Percentiles rank a stretch among this genome's conserved stretches.
phyloP scores from a whole-genome alignment of 306 rosid species.

The Aeschynomene evenia region DNA sequence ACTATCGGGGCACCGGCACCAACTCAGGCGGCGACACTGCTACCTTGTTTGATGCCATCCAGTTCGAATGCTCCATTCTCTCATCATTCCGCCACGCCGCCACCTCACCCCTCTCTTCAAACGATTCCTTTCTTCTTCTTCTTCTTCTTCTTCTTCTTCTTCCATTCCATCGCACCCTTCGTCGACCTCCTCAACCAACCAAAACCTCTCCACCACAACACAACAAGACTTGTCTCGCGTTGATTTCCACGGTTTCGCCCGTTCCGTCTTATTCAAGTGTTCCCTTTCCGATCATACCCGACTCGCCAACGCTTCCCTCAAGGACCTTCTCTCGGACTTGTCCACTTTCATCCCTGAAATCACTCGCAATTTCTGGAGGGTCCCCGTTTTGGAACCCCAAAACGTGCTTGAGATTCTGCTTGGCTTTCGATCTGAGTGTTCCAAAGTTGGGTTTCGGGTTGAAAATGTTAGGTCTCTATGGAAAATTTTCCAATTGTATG shows the following conservation, averaged over 20 bases:
- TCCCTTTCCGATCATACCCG: conserved; percentile 25
- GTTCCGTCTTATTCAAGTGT: conserved; percentile 43
- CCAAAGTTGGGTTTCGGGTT: conserved; percentile 31
- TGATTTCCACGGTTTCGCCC: conserved; percentile 50
- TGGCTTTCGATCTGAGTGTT: conserved; percentile 49
- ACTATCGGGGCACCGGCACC: too few relatives aligned
- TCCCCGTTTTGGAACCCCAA: conserved; percentile 47
- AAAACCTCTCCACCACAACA: conserved; percentile 20
- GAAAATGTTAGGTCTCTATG: conserved; percentile 67
- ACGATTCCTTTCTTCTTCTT: conserved; percentile 28
- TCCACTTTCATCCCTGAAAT: conserved; percentile 56
- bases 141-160: conserved; percentile 29
- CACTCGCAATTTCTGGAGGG: conserved; percentile 62
- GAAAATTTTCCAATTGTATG: conserved; percentile 59
- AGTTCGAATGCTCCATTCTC: conserved; percentile 50
- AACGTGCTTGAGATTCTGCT: conserved; percentile 54
- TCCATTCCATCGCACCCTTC: conserved; percentile 12
- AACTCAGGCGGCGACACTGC: background rate
- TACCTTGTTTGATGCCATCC: conserved; percentile 29
- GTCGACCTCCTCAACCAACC: conserved; percentile 3
- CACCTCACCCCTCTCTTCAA: conserved; percentile 15
- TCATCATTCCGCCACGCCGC: conserved; percentile 28
- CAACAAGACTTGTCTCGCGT: conserved; percentile 26
- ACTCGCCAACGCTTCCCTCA: conserved; percentile 38
- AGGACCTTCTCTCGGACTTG: conserved; percentile 53